Evolutionary conservation across 768 basidiomycete genomes (phyloP), one percentile per base, ranked within the genome.

Genomic region (Lactarius sp.): DNA sequence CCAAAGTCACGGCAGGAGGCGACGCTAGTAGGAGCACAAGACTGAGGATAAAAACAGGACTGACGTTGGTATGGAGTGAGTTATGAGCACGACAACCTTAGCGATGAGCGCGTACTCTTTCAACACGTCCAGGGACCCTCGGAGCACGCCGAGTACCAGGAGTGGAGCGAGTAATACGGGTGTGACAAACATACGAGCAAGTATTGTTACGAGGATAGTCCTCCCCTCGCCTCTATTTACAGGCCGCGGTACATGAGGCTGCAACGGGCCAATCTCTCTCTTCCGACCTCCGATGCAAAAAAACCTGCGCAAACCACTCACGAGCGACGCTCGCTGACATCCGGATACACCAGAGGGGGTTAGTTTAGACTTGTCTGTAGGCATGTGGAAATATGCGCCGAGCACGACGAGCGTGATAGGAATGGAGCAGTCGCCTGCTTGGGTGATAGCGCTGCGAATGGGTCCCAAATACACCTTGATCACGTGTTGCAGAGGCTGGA

Each of bases 391-490:
- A 27, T 27, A 27, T 27, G 27, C 27, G 27, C 27, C 27, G 27
- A 27, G 27, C 27, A 27, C 27, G 27, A 27, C 27, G 27, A 27
- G 27, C 27, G 27, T 27, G 27, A 27, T 71, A 0, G 95, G 96
- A 63, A 97, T 87, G 9, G 88, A 86, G 63, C 90, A 92, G 62
- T 80, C 83, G 1, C 92, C 91, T 1, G 88, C 85, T 14, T 77
- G 75, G 3, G 76, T 77, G 54, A 94, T 73, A 0, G 90, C 86
- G 31, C 85, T 81, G 68, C 84, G 87, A 64, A 92, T 71, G 0
- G 88, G 84, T 33, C 76, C 77, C 72, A 90, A 77, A 65, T 85
- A 81, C 2, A 77, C 73, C 20, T 85, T 81, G 56, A 98, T 77
- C 6, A 80, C 72, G 57, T 85, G 81, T 72, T 98, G 94, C 8